Percentiles rank a stretch among this genome's conserved stretches.
Conservation (phyloP, 768 basidiomycete species). For the Tulasnella sp. region DNA sequence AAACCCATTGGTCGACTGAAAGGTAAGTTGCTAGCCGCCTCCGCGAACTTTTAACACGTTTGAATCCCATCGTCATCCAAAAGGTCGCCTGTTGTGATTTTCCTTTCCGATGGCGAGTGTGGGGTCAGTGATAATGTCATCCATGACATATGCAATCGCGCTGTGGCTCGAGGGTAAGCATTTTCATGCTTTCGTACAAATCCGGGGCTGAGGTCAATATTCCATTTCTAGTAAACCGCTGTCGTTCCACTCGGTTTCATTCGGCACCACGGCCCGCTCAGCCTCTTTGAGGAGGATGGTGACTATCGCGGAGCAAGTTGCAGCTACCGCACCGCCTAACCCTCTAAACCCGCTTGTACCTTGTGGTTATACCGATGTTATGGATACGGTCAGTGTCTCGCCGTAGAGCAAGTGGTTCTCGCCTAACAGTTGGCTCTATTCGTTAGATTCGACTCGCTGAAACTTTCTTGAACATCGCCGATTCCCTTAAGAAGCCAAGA, state of each 20-base stretch:
- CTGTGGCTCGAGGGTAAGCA: slow-evolving; percentile 53
- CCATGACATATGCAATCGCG: slow-evolving; percentile 50
- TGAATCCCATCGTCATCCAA: too few species aligned
- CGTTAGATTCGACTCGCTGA: slow-evolving; percentile 57
- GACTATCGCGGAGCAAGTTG: slow-evolving; percentile 53
- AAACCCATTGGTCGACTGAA: slow-evolving; percentile 55
- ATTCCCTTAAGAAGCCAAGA: slow-evolving; percentile 60
- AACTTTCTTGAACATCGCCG: slow-evolving; percentile 62
- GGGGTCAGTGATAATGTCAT: slow-evolving; percentile 46
- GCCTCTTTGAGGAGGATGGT: slow-evolving; percentile 55
- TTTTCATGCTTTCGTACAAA: background rate
- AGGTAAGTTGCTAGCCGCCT: too few species aligned
- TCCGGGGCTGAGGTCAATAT: background rate
- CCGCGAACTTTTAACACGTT: too few species aligned
- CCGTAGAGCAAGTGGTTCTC: slow-evolving; percentile 42
- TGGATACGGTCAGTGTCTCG: slow-evolving; percentile 57
- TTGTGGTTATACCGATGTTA: slow-evolving; percentile 56
- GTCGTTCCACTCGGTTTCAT: slow-evolving; percentile 63
- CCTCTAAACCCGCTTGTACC: slow-evolving; percentile 46
- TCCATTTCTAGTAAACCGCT: slow-evolving; percentile 53
- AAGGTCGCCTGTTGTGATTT: slow-evolving; percentile 59
- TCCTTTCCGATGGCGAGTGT: slow-evolving; percentile 62
- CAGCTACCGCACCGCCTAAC: slow-evolving; percentile 52
- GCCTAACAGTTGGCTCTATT: background rate
- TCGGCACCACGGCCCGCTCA: slow-evolving; percentile 47